A percentile compares a stretch with the other conserved stretches of the same genome.
Evolutionary conservation across 441 rosid species (phyloP).

Genomic region (Gossypium aridum): DNA sequence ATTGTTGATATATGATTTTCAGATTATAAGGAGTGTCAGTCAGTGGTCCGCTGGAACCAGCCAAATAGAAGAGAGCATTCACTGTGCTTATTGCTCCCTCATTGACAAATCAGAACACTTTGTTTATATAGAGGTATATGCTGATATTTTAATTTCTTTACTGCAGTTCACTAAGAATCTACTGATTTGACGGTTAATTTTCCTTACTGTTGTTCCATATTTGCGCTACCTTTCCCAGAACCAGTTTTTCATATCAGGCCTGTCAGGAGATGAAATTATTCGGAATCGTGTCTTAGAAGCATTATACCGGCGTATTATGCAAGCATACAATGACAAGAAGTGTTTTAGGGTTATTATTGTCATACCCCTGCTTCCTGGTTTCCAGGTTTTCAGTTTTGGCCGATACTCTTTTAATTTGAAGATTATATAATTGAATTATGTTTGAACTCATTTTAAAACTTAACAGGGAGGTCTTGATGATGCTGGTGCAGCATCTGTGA

Average conservation of each 20-base stretch:
- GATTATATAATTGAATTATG: not conserved
- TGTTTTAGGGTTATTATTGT: constrained; percentile 84
- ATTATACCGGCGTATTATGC: constrained; percentile 69
- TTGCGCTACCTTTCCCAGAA: constrained; percentile 67
- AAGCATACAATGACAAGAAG: constrained; percentile 81
- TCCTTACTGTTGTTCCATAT: constrained; percentile 40
- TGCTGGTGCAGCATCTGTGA: constrained; percentile 94
- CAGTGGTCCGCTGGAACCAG: constrained; percentile 99
- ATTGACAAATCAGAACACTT: constrained; percentile 94
- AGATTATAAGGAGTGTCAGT: constrained; percentile 97
- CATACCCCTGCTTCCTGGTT: constrained; percentile 96
- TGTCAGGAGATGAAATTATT: constrained; percentile 81
- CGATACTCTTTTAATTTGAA: constrained; percentile 15
- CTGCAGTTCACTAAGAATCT: constrained; percentile 1
- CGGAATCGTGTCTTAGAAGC: constrained; percentile 88
- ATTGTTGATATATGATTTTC: constrained; percentile 20
- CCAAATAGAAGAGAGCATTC: constrained; percentile 94
- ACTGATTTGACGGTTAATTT: constrained; percentile 4
- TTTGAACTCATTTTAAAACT: constrained; percentile 11
- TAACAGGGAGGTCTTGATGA: constrained; percentile 96
- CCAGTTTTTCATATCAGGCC: constrained; percentile 99
- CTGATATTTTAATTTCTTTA: constrained; percentile 8
- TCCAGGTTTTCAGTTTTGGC: constrained; percentile 58
- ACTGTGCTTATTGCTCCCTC: constrained; percentile 76
- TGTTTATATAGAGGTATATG: constrained; percentile 85